Evolutionary conservation across 2,329 filamentous ascomycete species (phyloP), one percentile per base, ranked within the genome.

Genomic region (Penicillium sclerotiorum): DNA sequence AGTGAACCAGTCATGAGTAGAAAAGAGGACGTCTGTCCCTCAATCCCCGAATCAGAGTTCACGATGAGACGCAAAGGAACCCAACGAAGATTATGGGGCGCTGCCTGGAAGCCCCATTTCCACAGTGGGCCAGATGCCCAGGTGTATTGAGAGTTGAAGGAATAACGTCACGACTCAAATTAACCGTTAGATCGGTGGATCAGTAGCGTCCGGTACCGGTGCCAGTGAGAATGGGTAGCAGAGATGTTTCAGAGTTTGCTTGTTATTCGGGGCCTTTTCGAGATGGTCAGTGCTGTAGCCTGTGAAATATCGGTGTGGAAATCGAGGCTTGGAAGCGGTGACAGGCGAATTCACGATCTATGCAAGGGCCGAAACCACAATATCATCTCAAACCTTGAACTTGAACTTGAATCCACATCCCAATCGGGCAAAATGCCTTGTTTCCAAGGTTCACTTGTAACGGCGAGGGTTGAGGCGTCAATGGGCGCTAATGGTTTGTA

Each of bases 331-430:
- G 5, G 23, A 8, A 43, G 40, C 40, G 40, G 40, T 43, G 40
- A 43, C 40, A 11, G 13, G 15, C 9, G n/a, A 41, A 41, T n/a
- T 17, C n/a, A 15, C 9, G 27, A 13, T 21, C 18, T 17, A 42
- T 43, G 40, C 40, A 43, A 43, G 40, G 40, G 40, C 40, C 15
- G 13, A 32, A 23, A 15, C 11, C 32, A 43, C 21, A 30, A 33
- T 32, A 11, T 18, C 22, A 11, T n/a, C 28, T 17, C 17, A 21
- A 22, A 28, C 3, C 28, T 11, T 15, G 22, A 28, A 40, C 12
- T 2, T 11, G 12, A 27, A 18, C n/a, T n/a, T n/a, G n/a, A n/a
- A n/a, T n/a, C n/a, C n/a, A n/a, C n/a, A n/a, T 28, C 25, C 28
- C 5, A 32, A 32, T 32, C 11, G 11, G n/a, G 28, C 15, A 8